phyloP scores from a whole-genome alignment of 352 stramenopile species.

The Elongisporangium anandrum region DNA sequence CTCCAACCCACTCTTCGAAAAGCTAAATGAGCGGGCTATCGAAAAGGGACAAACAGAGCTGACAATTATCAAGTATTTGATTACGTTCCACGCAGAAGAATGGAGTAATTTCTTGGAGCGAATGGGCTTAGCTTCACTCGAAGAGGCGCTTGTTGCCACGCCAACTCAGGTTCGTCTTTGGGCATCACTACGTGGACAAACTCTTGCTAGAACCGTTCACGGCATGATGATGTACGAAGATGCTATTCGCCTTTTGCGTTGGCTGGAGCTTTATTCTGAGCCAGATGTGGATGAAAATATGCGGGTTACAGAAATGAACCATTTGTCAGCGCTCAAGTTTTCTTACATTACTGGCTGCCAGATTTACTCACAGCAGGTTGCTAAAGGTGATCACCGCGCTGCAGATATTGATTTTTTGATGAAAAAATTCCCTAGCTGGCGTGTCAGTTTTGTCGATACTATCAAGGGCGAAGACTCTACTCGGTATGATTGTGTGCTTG shows the following conservation, averaged over 20 bases:
- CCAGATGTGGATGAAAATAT: conserved; percentile 51
- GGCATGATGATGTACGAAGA: conserved; percentile 91
- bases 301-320: conserved; percentile 80
- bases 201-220: conserved; percentile 80
- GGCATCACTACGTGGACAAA: conserved; percentile 83
- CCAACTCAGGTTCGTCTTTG: conserved; percentile 78
- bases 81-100: conserved; percentile 85
- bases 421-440: conserved; percentile 86
- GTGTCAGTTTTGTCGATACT: conserved; percentile 85
- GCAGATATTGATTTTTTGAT: conserved; percentile 90
- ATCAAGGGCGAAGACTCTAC: conserved; percentile 38
- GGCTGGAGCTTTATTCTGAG: conserved; percentile 76
- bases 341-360: conserved; percentile 87
- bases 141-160: conserved; percentile 63
- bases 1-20: conserved; percentile 74
- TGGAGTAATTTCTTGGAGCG: conserved; percentile 87
- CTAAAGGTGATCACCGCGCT: conserved; percentile 66
- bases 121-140: conserved; percentile 59
- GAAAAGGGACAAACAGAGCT: conserved; percentile 70
- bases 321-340: conserved; percentile 84
- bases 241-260: conserved; percentile 76
- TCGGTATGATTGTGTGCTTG: conserved; percentile 73
- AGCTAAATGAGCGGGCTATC: conserved; percentile 70
- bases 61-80: conserved; percentile 86
- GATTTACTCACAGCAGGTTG: conserved; percentile 81